Evolutionary conservation across 2,329 filamentous ascomycete genomes (phyloP).

Genomic region (Arthrobotrys musiformis): DNA sequence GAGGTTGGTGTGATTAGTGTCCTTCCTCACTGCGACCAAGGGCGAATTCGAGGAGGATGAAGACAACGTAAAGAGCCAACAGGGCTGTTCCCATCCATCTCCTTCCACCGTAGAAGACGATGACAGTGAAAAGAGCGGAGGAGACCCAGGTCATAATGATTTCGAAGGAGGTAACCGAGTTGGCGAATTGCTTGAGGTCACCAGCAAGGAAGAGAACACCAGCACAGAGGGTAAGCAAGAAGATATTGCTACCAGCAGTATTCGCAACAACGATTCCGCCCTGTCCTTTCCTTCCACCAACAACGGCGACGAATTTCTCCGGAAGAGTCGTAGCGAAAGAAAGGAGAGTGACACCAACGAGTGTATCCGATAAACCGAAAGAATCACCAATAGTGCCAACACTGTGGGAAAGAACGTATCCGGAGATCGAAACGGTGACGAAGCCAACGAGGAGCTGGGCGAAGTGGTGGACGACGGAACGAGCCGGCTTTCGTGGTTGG

Average conservation of each 20-base stretch:
- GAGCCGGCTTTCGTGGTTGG: conserved; percentile 56
- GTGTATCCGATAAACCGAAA: conserved; percentile 64
- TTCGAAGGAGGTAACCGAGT: conserved; percentile 60
- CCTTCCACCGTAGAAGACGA: conserved; percentile 61
- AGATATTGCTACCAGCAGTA: conserved; percentile 69
- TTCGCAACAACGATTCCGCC: conserved; percentile 68
- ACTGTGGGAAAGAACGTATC: conserved; percentile 66
- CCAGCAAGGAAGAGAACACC: conserved; percentile 63
- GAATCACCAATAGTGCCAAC: conserved; percentile 63
- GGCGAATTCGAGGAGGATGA: conserved; percentile 57
- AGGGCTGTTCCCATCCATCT: conserved; percentile 61
- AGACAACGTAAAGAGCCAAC: conserved; percentile 60
- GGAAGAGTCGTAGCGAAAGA: conserved; percentile 69
- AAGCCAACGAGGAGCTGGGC: conserved; percentile 65
- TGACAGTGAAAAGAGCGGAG: conserved; percentile 59
- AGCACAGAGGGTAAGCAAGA: conserved; percentile 67
- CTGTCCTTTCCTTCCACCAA: conserved; percentile 66
- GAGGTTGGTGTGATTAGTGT: conserved; percentile 16
- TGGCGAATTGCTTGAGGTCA: conserved; percentile 58
- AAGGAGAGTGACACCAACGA: conserved; percentile 66
- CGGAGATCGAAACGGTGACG: conserved; percentile 64
- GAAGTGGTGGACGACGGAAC: conserved; percentile 62
- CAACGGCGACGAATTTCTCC: conserved; percentile 67
- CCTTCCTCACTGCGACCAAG: conserved; percentile 40
- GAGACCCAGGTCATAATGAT: conserved; percentile 60